Evolutionary conservation across 129 eudicot genomes (phyloP).

Genomic region (Tagetes erecta): DNA sequence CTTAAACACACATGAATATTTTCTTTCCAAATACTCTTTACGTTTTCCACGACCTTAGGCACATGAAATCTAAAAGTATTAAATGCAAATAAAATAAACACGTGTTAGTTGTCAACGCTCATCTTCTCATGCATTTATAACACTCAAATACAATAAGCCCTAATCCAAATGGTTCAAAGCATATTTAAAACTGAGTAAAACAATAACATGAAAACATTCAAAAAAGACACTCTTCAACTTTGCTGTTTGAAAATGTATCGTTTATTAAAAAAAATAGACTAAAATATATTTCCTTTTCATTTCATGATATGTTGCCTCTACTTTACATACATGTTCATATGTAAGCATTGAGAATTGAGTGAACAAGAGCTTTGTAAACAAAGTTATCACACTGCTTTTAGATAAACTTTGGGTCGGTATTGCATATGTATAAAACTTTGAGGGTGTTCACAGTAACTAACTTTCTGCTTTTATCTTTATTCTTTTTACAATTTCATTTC

Average conservation of each 20-base stretch:
- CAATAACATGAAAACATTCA: background rate
- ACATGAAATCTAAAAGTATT: too few species aligned
- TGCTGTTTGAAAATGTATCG: too few species aligned
- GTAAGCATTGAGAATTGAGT: background rate
- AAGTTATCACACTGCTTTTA: background rate
- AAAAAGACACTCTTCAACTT: too few species aligned
- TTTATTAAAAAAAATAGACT: too few species aligned
- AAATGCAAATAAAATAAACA: too few species aligned
- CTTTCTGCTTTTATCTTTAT: background rate
- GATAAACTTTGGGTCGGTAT: background rate
- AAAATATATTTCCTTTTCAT: background rate
- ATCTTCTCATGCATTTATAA: too few species aligned
- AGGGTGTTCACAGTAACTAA: slow-evolving; percentile 23
- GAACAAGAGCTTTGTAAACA: background rate
- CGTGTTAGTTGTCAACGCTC: too few species aligned
- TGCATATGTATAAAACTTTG: background rate
- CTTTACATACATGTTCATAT: background rate
- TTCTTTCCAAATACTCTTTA: too few species aligned
- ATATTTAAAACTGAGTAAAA: background rate
- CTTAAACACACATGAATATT: background rate
- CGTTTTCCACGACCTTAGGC: too few species aligned
- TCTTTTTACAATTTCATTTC: background rate
- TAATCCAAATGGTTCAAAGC: too few species aligned
- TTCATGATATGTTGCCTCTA: background rate
- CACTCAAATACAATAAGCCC: too few species aligned